Percentiles rank a stretch among this genome's conserved stretches.
These are phyloP conservation scores for Botryosphaeria dothidea DNA, from an alignment of 2,329 filamentous ascomycete species.

Conservation along the genomic window DNA sequence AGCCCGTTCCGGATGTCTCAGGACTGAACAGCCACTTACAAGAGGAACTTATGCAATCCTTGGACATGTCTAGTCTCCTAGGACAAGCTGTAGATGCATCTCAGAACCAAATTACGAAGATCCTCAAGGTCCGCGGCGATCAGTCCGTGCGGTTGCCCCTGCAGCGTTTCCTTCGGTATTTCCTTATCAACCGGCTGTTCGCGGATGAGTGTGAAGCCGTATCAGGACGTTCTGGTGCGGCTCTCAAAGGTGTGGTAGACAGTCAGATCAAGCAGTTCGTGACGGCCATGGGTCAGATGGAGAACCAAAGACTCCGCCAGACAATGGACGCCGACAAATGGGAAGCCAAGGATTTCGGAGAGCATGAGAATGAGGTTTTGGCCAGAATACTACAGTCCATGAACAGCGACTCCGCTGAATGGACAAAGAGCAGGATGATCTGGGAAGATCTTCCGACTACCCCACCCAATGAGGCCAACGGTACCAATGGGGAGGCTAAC, in stretches of 20 bases:
- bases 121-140: constrained; percentile 75
- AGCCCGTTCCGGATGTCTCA: constrained; percentile 21
- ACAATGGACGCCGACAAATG: constrained; percentile 80
- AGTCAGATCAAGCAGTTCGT: constrained; percentile 81
- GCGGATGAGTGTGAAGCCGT: constrained; percentile 85
- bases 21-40: constrained; percentile 47
- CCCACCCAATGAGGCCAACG: constrained; percentile 29
- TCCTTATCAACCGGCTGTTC: constrained; percentile 78
- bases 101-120: constrained; percentile 71
- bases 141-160: constrained; percentile 69
- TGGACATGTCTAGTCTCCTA: constrained; percentile 76
- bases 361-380: constrained; percentile 62
- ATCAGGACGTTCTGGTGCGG: constrained; percentile 73
- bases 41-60: constrained; percentile 72
- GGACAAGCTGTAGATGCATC: constrained; percentile 79
- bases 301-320: constrained; percentile 73
- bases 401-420: constrained; percentile 67
- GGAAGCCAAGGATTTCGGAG: constrained; percentile 74
- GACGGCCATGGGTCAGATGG: constrained; percentile 66
- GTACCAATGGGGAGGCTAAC: constrained; percentile 33
- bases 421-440: constrained; percentile 59
- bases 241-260: constrained; percentile 78
- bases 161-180: constrained; percentile 75
- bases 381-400: constrained; percentile 67
- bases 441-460: constrained; percentile 24